Evolutionary conservation across 768 basidiomycete genomes (phyloP), one percentile per base, ranked within the genome.

Genomic region (Lactarius sp.): DNA sequence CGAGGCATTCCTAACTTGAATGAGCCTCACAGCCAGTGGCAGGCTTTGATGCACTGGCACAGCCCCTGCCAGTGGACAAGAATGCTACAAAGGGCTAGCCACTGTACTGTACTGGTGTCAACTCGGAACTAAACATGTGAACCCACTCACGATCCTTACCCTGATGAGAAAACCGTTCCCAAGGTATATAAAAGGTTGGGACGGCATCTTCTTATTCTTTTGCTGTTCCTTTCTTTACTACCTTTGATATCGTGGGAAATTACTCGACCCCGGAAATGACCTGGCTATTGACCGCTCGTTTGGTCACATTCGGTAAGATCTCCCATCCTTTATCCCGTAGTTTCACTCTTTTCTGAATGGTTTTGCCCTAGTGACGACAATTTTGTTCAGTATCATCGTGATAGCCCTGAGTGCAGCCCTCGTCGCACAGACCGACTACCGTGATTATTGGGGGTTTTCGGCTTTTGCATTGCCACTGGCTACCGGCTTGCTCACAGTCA

Each of bases 391-490:
- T 5, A 0, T 76, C 37, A 69, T 79, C 54, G 73, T 68, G 20
- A 58, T 79, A 22, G 72, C 68, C 13, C 1, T 77, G 2, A 64
- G 70, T 6, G 77, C 70, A 14, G 49, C 70, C 56, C 51, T 77
- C 37, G 68, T 72, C 58, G 64, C 70, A 10, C 56, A 70, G 56
- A 69, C 71, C 5, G 51, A 59, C 10, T 55, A n/a, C n/a, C n/a
- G n/a, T 22, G 22, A 22, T 4, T 73, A 73, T 14, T 65, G 36
- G 37, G 60, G 20, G 9, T 79, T 71, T 46, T 61, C 65, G 53
- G 66, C 66, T 6, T 65, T 79, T 16, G 72, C 63, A n/a, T 12
- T 78, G 42, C 72, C 63, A n/a, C 13, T 78, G 42, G 71, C 75
- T 10, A 69, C 69, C 9, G 66, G 66, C 6, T 44, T 56, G 33